Conservation (phyloP, 352 stramenopile species). For the Peronospora farinosa region DNA sequence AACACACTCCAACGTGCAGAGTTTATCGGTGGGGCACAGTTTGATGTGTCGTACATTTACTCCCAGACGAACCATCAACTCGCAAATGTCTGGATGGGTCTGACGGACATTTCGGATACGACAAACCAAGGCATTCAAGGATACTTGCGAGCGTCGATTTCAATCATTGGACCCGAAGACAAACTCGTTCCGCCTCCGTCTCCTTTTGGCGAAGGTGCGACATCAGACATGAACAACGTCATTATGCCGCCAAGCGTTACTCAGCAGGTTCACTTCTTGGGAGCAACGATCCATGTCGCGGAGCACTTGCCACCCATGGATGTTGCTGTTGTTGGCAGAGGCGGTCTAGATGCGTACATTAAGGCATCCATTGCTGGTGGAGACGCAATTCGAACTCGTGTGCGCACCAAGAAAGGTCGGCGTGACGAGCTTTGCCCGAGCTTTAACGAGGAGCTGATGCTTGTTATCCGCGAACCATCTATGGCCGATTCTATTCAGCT, state of each 20-base stretch:
- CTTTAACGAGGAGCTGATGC: constrained; percentile 77
- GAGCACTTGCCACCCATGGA: constrained; percentile 78
- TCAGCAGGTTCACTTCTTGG: constrained; percentile 71
- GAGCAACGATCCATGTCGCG: constrained; percentile 54
- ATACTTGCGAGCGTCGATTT: constrained; percentile 85
- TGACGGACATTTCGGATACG: constrained; percentile 80
- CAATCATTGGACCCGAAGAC: constrained; percentile 83
- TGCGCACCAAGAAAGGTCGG: constrained; percentile 69
- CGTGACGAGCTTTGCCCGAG: constrained; percentile 58
- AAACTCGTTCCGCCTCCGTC: constrained; percentile 68
- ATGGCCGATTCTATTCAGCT: constrained; percentile 76
- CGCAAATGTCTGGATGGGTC: constrained; percentile 85
- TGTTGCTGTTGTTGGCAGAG: constrained; percentile 48
- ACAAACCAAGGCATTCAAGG: constrained; percentile 86
- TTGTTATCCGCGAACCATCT: constrained; percentile 70
- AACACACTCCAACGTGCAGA: constrained; percentile 84
- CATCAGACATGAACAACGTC: constrained; percentile 50
- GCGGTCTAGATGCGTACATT: constrained; percentile 69
- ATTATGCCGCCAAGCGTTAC: constrained; percentile 75
- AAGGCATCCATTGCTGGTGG: constrained; percentile 51
- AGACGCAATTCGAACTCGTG: constrained; percentile 59
- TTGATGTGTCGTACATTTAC: constrained; percentile 87
- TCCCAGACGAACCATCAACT: constrained; percentile 84
- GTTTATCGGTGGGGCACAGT: constrained; percentile 82
- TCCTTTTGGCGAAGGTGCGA: constrained; percentile 41